phyloP scores from a whole-genome alignment of 768 basidiomycete genomes.

The Trametes cubensis region DNA sequence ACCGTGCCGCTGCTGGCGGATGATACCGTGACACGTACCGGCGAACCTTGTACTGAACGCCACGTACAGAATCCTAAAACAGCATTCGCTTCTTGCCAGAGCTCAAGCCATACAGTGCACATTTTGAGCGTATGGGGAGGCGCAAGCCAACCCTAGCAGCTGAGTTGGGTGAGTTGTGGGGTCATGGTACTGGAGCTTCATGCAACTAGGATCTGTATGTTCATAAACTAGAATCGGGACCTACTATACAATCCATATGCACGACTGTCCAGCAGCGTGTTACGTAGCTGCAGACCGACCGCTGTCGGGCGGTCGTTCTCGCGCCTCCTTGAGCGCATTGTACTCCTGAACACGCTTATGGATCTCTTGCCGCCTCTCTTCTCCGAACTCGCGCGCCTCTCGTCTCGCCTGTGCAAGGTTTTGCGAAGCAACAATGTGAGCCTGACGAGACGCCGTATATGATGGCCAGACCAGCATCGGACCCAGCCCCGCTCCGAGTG shows the following conservation, averaged over 20 bases:
- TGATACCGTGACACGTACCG: too few species aligned
- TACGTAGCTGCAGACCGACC: constrained; percentile 3
- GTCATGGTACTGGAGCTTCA: too few species aligned
- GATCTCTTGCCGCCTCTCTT: constrained; percentile 54
- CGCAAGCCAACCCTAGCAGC: too few species aligned
- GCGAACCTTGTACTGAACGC: too few species aligned
- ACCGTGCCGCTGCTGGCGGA: too few species aligned
- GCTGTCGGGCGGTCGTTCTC: background rate
- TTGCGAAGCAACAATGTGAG: constrained; percentile 53
- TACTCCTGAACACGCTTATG: constrained; percentile 49
- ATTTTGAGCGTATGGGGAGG: too few species aligned
- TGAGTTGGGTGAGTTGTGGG: too few species aligned
- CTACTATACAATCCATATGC: background rate
- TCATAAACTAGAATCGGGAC: background rate
- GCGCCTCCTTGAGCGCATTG: constrained; percentile 22
- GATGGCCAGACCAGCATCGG: constrained; percentile 44
- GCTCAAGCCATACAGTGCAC: too few species aligned
- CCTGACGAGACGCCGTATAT: constrained; percentile 41
- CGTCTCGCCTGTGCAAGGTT: constrained; percentile 62
- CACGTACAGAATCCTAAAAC: too few species aligned
- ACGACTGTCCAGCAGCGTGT: background rate
- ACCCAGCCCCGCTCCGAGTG: constrained; percentile 48
- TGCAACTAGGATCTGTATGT: too few species aligned
- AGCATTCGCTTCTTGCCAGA: too few species aligned
- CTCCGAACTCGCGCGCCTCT: constrained; percentile 59